These are phyloP conservation scores for Zygosaccharomyces bisporus DNA, from an alignment of 805 yeast species.

Conservation along the genomic window DNA sequence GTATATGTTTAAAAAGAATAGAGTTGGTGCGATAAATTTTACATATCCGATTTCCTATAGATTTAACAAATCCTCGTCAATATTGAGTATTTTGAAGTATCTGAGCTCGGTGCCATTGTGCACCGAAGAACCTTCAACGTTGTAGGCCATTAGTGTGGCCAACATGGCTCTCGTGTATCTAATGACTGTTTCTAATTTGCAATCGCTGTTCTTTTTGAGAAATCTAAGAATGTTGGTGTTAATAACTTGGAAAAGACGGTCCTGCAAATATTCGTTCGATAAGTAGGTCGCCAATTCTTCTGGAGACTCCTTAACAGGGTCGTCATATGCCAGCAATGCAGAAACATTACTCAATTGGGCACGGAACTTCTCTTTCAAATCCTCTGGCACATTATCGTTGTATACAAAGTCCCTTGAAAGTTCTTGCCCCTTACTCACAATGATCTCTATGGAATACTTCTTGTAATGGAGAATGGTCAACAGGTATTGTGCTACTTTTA, in stretches of 20 bases:
- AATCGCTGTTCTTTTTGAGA: conserved; percentile 42
- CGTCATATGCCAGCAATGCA: conserved; percentile 49
- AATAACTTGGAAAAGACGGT: conserved; percentile 30
- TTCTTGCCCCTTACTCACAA: conserved; percentile 26
- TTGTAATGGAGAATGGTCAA: conserved; percentile 18
- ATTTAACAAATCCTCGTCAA: conserved; percentile 45
- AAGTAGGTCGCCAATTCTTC: conserved; percentile 27
- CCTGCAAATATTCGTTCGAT: conserved; percentile 29
- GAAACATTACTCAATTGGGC: conserved; percentile 45
- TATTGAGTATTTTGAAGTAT: conserved; percentile 39
- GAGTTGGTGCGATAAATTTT: too few species aligned
- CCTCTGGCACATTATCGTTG: conserved; percentile 15
- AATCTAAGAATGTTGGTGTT: conserved; percentile 41
- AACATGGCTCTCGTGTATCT: conserved; percentile 41
- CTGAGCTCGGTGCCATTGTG: conserved; percentile 20
- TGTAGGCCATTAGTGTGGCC: conserved; percentile 32
- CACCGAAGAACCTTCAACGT: conserved; percentile 33
- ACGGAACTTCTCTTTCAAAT: conserved; percentile 34
- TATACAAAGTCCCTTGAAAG: conserved; percentile 26
- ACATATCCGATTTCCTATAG: conserved; percentile 18
- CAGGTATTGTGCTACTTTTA: conserved; percentile 28
- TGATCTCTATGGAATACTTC: conserved; percentile 15
- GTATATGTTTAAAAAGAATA: conserved; percentile 43
- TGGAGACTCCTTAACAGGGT: conserved; percentile 43
- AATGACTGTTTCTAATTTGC: conserved; percentile 44